Percentiles rank a stretch among this genome's conserved stretches.
Evolutionary conservation across 768 basidiomycete species (phyloP).

Genomic region (Dacryopinax primogenitus): DNA sequence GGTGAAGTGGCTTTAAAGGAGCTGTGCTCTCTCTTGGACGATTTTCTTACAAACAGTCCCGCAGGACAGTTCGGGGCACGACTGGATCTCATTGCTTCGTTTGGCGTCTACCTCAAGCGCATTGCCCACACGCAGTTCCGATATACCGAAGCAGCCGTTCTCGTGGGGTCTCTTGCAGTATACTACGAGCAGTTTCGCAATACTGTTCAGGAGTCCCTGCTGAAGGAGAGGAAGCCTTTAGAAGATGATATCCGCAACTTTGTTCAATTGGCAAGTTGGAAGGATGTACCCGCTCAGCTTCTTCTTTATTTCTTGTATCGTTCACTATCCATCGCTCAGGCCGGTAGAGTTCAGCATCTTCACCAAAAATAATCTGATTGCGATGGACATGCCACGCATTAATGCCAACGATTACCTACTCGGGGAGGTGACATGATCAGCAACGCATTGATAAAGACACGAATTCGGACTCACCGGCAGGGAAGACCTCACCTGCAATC

Average conservation of each 20-base stretch:
- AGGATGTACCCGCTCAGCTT: slow-evolving; percentile 36
- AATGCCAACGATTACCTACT: slow-evolving; percentile 1
- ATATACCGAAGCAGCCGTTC: slow-evolving; percentile 34
- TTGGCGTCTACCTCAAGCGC: slow-evolving; percentile 39
- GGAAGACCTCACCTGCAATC: slow-evolving; percentile 12
- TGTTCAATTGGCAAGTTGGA: slow-evolving; percentile 96
- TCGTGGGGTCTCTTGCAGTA: slow-evolving; percentile 47
- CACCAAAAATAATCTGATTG: slow-evolving; percentile 9
- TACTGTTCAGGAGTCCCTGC: slow-evolving; percentile 38
- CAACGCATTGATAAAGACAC: neutral
- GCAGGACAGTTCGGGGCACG: slow-evolving; percentile 70
- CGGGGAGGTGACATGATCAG: neutral
- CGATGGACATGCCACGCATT: slow-evolving; percentile 13
- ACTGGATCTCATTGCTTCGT: slow-evolving; percentile 54
- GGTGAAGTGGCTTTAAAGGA: slow-evolving; percentile 44
- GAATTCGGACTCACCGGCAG: slow-evolving; percentile 13
- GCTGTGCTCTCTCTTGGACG: slow-evolving; percentile 65
- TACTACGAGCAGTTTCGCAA: slow-evolving; percentile 53
- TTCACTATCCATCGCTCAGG: slow-evolving; percentile 16
- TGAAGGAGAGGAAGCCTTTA: slow-evolving; percentile 42
- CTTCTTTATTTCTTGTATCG: neutral
- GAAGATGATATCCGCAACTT: slow-evolving; percentile 74
- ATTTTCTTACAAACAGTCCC: slow-evolving; percentile 61
- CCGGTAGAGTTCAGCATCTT: slow-evolving; percentile 12
- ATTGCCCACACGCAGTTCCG: slow-evolving; percentile 33